Base-by-base conservation (phyloP, 225 moss, liverwort and hornwort species). In the Sphagnum tenellum region DNA sequence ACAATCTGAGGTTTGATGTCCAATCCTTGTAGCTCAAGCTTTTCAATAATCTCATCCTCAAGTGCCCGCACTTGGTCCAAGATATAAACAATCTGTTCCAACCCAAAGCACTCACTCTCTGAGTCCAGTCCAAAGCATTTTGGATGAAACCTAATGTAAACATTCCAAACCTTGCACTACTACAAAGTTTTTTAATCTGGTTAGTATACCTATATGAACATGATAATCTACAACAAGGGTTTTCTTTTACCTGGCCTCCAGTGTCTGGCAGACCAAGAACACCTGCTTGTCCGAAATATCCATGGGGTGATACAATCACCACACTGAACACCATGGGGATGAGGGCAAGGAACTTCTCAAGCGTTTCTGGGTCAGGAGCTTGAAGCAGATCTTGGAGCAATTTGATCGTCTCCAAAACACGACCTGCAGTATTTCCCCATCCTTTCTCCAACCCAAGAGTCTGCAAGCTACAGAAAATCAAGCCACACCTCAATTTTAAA, bases 261-360 rank as follows among this genome's bases (percentile, higher is more conserved):
- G 94, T 91, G 54, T 95, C 94, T 2, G 94, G 94, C 75, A 95
- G 80, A 47, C 94, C 94, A 52, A 95, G 73, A 3, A 95, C 91
- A n/a, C 80, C 78, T 1, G 83, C 71, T 74, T 95, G 94, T 71
- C 94, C 94, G 53, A 95, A 95, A 64, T 95, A 95, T 9, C 94
- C 94, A 51, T 95, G 94, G 13, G 94, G 94, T 57, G 94, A 95
- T 64, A 95, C 65, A 57, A 91, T 86, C 46, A 91, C 91, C 66
- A 91, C 91, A 62, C 60, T 87, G 56, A 95, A 95, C 62, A 95
- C 73, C 88, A 91, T 88, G 2, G 94, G 94, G 56, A 95, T 80
- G 57, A 74, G 78, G 10, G 69, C 73, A 61, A 95, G 61, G 75
- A 95, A 89, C 64, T 72, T 91, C 72, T 95, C 94, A 45, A 95